Conservation (phyloP, 257 asterid species). For the Nyctanthes arbortristis region DNA sequence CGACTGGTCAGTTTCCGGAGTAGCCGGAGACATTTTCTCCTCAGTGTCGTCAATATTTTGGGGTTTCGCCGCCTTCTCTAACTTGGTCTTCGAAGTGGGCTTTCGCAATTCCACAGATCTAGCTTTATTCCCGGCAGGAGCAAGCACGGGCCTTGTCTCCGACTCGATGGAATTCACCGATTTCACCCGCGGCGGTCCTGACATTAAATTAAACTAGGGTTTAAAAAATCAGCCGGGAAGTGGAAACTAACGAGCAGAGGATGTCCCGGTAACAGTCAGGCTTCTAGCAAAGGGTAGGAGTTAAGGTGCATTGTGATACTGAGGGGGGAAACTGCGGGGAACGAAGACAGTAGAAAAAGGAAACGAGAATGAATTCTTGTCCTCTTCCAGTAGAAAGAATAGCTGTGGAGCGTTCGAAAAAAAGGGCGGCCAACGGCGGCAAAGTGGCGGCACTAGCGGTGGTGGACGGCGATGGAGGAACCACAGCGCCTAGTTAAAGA, state of each 20-base stretch:
- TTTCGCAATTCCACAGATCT: conserved; percentile 64
- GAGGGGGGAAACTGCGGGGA: neutral
- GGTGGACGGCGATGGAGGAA: neutral
- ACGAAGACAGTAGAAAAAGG: neutral
- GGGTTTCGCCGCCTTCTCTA: conserved; percentile 34
- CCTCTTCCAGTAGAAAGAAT: neutral
- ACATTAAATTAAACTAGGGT: conserved; percentile 39
- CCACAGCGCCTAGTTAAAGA: neutral
- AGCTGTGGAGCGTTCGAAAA: too few relatives aligned
- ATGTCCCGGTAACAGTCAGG: neutral
- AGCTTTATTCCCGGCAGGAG: conserved; percentile 76
- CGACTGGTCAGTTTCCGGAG: conserved; percentile 41
- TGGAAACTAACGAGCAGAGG: neutral
- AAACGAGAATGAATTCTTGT: conserved; percentile 1
- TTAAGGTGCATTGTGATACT: neutral
- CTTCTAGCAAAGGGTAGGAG: neutral
- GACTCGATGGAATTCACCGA: conserved; percentile 53
- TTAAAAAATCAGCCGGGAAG: neutral
- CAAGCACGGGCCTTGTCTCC: conserved; percentile 71
- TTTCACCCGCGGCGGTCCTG: conserved; percentile 72
- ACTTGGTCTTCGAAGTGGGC: conserved; percentile 50
- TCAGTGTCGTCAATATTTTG: conserved; percentile 38
- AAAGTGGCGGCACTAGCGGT: neutral
- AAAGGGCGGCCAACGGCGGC: too few relatives aligned
- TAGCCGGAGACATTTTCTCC: conserved; percentile 46